These are phyloP conservation scores for Xanthoconium stramineum DNA, from an alignment of 768 basidiomycete genomes.

Conservation along the genomic window DNA sequence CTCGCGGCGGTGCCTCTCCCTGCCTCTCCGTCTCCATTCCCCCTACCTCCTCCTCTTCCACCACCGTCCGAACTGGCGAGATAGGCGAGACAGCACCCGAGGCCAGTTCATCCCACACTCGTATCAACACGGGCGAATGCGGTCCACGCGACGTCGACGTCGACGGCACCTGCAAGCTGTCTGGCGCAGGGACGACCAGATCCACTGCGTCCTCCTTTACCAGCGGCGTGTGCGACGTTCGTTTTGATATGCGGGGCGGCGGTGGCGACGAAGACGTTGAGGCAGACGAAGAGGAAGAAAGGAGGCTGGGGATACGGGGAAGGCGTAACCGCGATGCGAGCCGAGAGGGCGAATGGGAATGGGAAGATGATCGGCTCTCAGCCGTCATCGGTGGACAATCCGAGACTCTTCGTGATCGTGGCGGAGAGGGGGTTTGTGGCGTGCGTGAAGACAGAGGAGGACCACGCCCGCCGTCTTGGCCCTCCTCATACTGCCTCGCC, in stretches of 20 bases:
- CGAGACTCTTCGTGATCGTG: neutral
- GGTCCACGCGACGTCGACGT: conserved; percentile 12
- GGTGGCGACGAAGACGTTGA: neutral
- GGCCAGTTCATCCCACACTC: conserved; percentile 24
- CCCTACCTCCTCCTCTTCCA: neutral
- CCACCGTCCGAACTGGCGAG: neutral
- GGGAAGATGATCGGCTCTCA: conserved; percentile 9
- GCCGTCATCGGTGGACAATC: conserved; percentile 10
- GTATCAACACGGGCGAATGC: conserved; percentile 21
- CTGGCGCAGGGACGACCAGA: conserved; percentile 53
- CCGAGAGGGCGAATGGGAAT: neutral
- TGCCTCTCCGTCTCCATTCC: too few relatives aligned
- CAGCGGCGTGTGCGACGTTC: conserved; percentile 18
- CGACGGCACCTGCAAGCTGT: conserved; percentile 16
- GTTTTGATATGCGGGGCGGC: conserved; percentile 4
- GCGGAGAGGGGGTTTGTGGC: conserved; percentile 10
- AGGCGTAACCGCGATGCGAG: conserved; percentile 8
- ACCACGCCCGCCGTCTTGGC: neutral
- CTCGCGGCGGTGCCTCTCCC: too few relatives aligned
- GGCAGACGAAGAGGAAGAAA: neutral
- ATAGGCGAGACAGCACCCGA: neutral
- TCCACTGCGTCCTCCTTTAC: conserved; percentile 75
- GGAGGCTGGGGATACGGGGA: conserved; percentile 11
- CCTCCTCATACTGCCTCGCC: conserved; percentile 5
- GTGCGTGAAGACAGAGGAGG: neutral